phyloP scores from a whole-genome alignment of 2,329 filamentous ascomycete species.

The Fusarium mundagurra region DNA sequence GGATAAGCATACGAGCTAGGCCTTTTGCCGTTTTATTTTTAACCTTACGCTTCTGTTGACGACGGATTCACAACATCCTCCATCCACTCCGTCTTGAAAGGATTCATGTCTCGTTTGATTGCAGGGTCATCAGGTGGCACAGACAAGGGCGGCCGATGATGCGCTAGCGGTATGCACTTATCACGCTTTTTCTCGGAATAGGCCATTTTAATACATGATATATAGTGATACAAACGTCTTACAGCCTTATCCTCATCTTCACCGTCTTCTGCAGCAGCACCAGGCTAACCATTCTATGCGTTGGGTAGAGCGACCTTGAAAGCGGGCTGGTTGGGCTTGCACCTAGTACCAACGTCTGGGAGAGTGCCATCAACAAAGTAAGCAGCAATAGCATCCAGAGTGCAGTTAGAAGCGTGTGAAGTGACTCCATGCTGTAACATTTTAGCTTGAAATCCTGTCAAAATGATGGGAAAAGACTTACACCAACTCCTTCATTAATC shows the following conservation, averaged over 20 bases:
- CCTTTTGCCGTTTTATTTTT: background rate
- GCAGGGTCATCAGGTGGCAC: background rate
- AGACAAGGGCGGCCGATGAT: background rate
- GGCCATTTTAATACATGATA: background rate
- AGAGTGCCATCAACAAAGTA: constrained; percentile 19
- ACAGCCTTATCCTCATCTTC: background rate
- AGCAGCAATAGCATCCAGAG: constrained; percentile 3
- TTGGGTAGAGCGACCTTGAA: constrained; percentile 12
- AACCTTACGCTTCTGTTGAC: background rate
- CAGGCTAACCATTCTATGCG: background rate
- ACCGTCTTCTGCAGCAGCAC: background rate
- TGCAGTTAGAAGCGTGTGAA: constrained; percentile 19
- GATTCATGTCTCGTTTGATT: background rate
- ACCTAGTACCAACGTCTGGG: constrained; percentile 9
- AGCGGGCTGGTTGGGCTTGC: constrained; percentile 18
- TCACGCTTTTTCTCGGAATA: background rate
- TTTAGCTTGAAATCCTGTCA: background rate
- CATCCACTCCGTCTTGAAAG: accelerated
- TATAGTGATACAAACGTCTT: background rate
- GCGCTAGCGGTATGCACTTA: background rate
- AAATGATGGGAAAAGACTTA: background rate
- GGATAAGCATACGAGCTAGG: background rate
- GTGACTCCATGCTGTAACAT: constrained; percentile 18
- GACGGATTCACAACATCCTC: background rate
- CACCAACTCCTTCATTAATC: constrained; percentile 35